Evolutionary conservation across 2,329 filamentous ascomycete species (phyloP).

Genomic region (Pseudogymnoascus sp.): DNA sequence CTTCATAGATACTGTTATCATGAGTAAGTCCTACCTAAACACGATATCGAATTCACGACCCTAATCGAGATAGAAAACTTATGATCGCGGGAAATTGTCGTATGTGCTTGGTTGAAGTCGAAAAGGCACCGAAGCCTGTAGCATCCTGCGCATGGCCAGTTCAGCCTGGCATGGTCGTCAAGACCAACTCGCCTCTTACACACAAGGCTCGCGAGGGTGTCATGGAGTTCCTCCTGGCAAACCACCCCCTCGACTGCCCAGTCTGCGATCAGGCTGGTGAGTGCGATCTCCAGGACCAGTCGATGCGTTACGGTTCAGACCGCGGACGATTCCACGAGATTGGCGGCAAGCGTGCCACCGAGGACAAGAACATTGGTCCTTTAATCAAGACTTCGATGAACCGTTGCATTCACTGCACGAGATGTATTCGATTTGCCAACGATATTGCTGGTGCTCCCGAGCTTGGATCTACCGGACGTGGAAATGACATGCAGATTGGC

Average conservation of each 20-base stretch:
- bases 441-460: constrained; percentile 94
- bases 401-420: constrained; percentile 97
- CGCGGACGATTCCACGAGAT: constrained; percentile 95
- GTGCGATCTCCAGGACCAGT: constrained; percentile 98
- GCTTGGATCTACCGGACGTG: constrained; percentile 86
- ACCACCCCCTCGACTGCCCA: constrained; percentile 92
- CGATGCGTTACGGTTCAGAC: constrained; percentile 96
- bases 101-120: constrained; percentile 99
- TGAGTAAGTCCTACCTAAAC: constrained; percentile 57
- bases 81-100: constrained; percentile 99
- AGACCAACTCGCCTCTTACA: constrained; percentile 90
- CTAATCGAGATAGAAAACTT: constrained; percentile 60
- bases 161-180: constrained; percentile 97
- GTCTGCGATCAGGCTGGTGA: constrained; percentile 99
- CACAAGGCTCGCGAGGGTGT: constrained; percentile 98
- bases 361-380: constrained; percentile 98
- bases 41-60: constrained; percentile 23
- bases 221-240: constrained; percentile 96
- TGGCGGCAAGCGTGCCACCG: constrained; percentile 90
- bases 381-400: constrained; percentile 99
- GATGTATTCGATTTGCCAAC: constrained; percentile 95
- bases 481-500: constrained; percentile 95
- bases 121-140: constrained; percentile 90
- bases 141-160: constrained; percentile 99
- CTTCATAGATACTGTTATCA: constrained; percentile 85